Evolutionary conservation across 306 rosid genomes (phyloP), one percentile per base, ranked within the genome.

Genomic region (Delonix regia): DNA sequence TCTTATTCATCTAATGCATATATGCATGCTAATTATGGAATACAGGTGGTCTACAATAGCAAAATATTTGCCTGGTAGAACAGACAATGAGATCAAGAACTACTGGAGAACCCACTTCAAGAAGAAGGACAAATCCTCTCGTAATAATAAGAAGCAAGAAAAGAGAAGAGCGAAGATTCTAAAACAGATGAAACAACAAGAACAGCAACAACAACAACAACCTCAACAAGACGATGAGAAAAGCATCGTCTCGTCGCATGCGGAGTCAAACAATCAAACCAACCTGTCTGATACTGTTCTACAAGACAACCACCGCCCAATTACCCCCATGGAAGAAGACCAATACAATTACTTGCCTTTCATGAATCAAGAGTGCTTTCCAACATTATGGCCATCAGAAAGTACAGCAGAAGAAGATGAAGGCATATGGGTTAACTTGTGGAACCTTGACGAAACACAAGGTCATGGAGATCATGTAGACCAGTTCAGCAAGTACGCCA

Each of bases 21-120:
- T 2, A 36, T 36, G 11, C 11, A 11, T 11, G 7, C 16, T 11
- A 25, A 24, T 24, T 12, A 56, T 13, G 12, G 64, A 27, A 57
- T 18, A 6, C 71, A 92, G 95, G 85, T 92, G 97, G 97, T 90
- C 97, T 13, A 87, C 90, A 33, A 92, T 92, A 49, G 97, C 95
- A 13, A 88, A 83, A 72, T 92, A 87, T 82, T 83, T 92, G 82
- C 90, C 95, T 0, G 97, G 97, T 28, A 90, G 97, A 84, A 92
- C 97, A 9, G 97, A 92, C 69, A 92, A 92, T 6, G 92, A 87
- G 80, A 88, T 90, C 4, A 92, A 92, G 73, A 92, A 92, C 83
- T 92, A 82, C 60, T 88, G 93, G 95, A 88, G 97, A 83, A 92
- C 95, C 10, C 89, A 87, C 79, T 88, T 88, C 79, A 84, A 85